Base-by-base conservation (phyloP, 345 rosid species). In the Eucalyptus lansdowneana region DNA sequence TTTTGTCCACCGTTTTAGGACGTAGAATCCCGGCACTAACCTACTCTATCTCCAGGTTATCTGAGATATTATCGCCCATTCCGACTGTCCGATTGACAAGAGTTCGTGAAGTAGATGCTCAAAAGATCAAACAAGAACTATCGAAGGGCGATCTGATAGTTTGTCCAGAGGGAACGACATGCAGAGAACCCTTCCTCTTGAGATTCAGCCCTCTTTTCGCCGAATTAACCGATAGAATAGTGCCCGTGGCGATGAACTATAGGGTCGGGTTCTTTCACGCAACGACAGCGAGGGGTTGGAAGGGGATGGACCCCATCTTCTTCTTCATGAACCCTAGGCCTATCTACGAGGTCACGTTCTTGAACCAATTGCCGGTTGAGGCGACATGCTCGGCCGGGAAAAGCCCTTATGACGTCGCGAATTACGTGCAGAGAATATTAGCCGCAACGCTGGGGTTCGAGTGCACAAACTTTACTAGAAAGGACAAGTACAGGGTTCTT, bases 21-120 rank as follows among this genome's bases (percentile, higher is more conserved):
- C 96, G 98, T 7, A 93, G 93, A 90, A 95, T 97, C 88, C 98
- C 99, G 3, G 99, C 98, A 1, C 97, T 97, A 44, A 97, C 99
- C 8, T 97, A 97, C 88, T 96, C 99, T 3, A 93, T 97, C 88
- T 96, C 99, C 5, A 72, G 96, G 67, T 89, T 97, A 44, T 94
- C 99, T 0, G 99, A 96, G 88, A 94, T 97, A 17, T 37, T 97
- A 34, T 96, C 99, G 1, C 99, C 99, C 27, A 97, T 97, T 50
- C 99, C 98, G 16, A 96, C 99, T 3, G 94, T 97, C 17, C 89
- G 97, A 67, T 89, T 97, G 87, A 96, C 99, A 11, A 91, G 99
- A 65, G 94, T 91, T 40, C 94, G 98, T 50, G 90, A 95, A 22
- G 88, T 95, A 3, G 99, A 97, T 45, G 96, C 97, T 0, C 93